Evolutionary conservation across 768 basidiomycete genomes (phyloP), one percentile per base, ranked within the genome.

Genomic region (Calocera cornea): DNA sequence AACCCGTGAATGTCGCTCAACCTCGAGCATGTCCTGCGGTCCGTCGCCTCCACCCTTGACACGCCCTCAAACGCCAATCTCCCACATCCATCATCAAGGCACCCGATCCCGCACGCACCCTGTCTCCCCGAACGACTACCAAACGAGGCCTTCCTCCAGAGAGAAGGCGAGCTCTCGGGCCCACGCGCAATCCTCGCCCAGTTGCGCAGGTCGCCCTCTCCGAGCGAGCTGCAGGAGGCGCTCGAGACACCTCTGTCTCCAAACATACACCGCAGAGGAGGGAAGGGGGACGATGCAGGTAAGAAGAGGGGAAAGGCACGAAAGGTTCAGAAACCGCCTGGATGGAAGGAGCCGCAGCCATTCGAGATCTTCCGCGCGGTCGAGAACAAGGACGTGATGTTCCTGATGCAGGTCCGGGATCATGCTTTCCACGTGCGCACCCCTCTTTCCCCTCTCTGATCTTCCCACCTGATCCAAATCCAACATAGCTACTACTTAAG

Each of bases 281-380:
- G 5, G 49, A 22, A 33, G 17, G 19, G 10, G 17, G 65, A 40
- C 27, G 65, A 50, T 65, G 27, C 29, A 14, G 27, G 66, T 19
- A 34, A 24, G 11, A 64, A 31, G 36, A 17, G 7, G 22, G 33
- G 29, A 19, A 38, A 40, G 11, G 36, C 29, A 17, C 31, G 54
- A 66, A 34, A 36, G 34, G 17, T 12, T 33, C 68, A 72, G n/a
- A 33, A 24, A 38, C 38, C 36, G 5, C 22, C 64, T 40, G 41
- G 64, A 41, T 69, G 71, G 67, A 67, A 73, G 70, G 71, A 76
- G 68, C 79, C 77, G 27, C 76, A 86, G 80, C 81, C 85, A 0
- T 86, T 80, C 69, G 82, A 94, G 78, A 79, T 97, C 0, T 84
- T 94, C 73, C 81, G 87, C 64, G 95, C 95, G 1, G 83, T 97